Evolutionary conservation across 768 basidiomycete species (phyloP), one percentile per base, ranked within the genome.

Genomic region (Tylopilus sp.): DNA sequence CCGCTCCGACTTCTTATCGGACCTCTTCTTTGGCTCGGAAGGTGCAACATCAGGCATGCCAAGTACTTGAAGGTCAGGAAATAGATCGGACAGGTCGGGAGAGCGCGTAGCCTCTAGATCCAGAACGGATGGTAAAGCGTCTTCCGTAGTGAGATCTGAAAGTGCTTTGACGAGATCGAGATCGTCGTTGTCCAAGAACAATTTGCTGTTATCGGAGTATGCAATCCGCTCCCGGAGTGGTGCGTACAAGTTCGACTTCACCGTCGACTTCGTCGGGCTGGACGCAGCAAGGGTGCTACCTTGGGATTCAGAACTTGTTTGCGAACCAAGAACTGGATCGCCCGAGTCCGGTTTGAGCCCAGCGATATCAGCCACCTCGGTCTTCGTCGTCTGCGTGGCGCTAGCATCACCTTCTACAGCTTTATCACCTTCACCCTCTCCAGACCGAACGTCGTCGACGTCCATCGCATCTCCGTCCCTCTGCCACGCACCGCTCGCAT

Each of bases 41-140:
- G 58, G 44, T 60, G 61, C 57, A 21, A 74, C 63, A 49, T 86
- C 85, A 29, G 82, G 71, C 48, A 89, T 72, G 12, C 72, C 74
- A 36, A 83, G 74, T 12, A 84, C 79, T 30, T 81, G 80, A 12
- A 96, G 78, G 51, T 97, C 96, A 1, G 94, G 92, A 67, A 97
- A 97, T 37, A 98, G 81, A 29, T 81, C 78, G 2, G 80, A 77
- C 24, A 87, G 72, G 56, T 84, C 84, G 43, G 76, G 60, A 49
- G 78, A 66, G 21, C 70, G 56, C 64, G 65, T 11, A 62, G 59
- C 43, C 21, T 62, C 67, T 14, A 64, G 13, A 52, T 58, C 60
- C n/a, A 57, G 48, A 31, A 38, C 33, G 7, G 57, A 19, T 3
- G 56, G 56, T 16, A 57, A 28, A 34, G 63, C 51, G 10, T 65